Conservation (phyloP, 2,329 filamentous ascomycete genomes). For the Phyllosticta paracitricarpa region DNA sequence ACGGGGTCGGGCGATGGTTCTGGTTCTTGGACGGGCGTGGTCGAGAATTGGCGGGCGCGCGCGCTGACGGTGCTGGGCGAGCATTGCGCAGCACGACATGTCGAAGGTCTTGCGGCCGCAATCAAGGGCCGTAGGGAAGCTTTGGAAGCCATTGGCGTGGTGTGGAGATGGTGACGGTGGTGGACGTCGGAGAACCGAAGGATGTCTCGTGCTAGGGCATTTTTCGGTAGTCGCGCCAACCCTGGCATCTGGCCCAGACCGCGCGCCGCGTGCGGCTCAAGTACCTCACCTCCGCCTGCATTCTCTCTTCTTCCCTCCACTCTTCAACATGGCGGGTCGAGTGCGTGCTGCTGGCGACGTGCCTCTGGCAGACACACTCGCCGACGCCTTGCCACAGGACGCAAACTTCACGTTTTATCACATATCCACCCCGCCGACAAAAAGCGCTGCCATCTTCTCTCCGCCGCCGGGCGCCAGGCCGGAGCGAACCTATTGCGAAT, state of each 20-base stretch:
- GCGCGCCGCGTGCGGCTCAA: background rate
- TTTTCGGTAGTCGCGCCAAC: slow-evolving; percentile 3
- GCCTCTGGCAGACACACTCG: slow-evolving; percentile 33
- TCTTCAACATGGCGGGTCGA: background rate
- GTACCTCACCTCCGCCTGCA: background rate
- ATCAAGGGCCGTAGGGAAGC: slow-evolving; percentile 26
- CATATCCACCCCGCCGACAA: slow-evolving; percentile 72
- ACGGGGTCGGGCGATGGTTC: slow-evolving; percentile 17
- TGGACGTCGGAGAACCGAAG: slow-evolving; percentile 11
- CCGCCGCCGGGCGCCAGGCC: slow-evolving; percentile 61
- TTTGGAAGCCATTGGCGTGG: slow-evolving; percentile 38
- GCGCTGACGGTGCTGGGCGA: slow-evolving; percentile 19
- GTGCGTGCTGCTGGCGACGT: background rate
- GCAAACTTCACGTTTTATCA: slow-evolving; percentile 66
- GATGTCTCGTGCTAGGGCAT: slow-evolving; percentile 11
- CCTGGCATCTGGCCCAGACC: background rate
- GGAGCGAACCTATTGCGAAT: slow-evolving; percentile 77
- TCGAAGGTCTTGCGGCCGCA: slow-evolving; percentile 18
- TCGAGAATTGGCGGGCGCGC: background rate
- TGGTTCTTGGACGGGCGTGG: slow-evolving; percentile 11
- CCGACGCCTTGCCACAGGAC: slow-evolving; percentile 42
- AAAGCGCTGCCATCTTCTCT: slow-evolving; percentile 66
- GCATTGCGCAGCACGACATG: slow-evolving; percentile 17
- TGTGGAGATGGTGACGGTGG: slow-evolving; percentile 11
- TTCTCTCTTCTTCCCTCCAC: background rate